Percentiles rank a stretch among this genome's conserved stretches.
Evolutionary conservation across 1,284 basidiomycete species (phyloP).

Genomic region (Marasmius sp.): DNA sequence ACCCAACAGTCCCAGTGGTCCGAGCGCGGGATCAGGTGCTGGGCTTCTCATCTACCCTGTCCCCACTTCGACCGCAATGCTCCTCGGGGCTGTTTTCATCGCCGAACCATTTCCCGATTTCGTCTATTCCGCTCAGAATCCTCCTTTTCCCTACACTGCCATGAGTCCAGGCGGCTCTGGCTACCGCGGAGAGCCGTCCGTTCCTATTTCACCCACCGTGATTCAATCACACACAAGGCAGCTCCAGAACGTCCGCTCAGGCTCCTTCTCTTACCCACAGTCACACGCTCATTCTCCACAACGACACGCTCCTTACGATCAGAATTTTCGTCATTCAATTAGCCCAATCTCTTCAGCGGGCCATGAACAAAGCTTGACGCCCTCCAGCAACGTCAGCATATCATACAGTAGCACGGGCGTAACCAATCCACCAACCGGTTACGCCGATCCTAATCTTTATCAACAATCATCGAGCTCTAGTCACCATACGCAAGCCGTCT

Average conservation of each 20-base stretch:
- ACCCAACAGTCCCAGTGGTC: slow-evolving; percentile 2
- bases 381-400: background rate
- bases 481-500: background rate
- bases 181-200: background rate
- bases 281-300: background rate
- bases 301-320: background rate
- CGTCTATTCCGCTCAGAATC: slow-evolving; percentile 23
- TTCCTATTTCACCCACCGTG: slow-evolving; percentile 14
- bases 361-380: background rate
- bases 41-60: slow-evolving; percentile 63
- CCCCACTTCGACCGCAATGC: slow-evolving; percentile 51
- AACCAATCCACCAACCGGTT: background rate
- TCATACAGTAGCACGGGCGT: background rate
- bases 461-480: background rate
- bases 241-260: background rate
- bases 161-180: slow-evolving; percentile 16
- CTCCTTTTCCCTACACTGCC: background rate
- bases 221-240: slow-evolving; percentile 4
- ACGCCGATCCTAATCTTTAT: background rate
- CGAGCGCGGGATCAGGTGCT: slow-evolving; percentile 25
- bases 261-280: background rate
- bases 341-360: background rate
- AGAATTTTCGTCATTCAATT: background rate
- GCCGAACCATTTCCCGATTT: slow-evolving; percentile 51
- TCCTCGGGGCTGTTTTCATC: slow-evolving; percentile 59